A percentile compares a stretch with the other conserved stretches of the same genome.
phyloP scores from a whole-genome alignment of 2,329 filamentous ascomycete genomes.

The Fusarium sp. region DNA sequence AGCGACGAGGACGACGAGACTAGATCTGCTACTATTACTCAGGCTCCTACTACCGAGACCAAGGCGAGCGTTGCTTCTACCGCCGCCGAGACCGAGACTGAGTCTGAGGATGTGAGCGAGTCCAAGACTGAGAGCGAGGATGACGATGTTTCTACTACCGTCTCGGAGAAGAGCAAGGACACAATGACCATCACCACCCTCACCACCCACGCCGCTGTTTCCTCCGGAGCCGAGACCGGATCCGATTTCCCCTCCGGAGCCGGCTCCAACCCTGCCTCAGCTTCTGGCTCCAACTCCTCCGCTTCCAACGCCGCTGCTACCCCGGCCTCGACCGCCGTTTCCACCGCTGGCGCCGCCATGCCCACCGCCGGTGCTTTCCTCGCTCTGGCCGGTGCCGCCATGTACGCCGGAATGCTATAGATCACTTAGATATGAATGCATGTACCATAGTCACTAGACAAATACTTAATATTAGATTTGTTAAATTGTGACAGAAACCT shows the following conservation, averaged over 20 bases:
- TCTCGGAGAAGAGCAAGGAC: too few species aligned
- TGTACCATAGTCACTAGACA: not conserved
- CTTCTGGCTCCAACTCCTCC: conserved; percentile 34
- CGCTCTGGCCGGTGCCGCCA: conserved; percentile 49
- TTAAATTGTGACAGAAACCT: not conserved
- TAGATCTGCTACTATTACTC: conserved; percentile 33
- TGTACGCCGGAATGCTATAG: conserved; percentile 48
- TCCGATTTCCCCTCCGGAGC: conserved; percentile 16
- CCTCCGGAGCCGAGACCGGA: conserved; percentile 25
- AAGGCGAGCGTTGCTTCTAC: conserved; percentile 8
- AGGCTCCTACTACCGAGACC: conserved; percentile 32
- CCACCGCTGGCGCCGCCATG: conserved; percentile 43
- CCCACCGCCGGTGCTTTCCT: conserved; percentile 46
- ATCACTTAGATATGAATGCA: not conserved
- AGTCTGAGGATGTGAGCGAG: conserved; percentile 10
- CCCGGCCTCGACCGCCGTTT: conserved; percentile 30
- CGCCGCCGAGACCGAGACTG: conserved; percentile 12
- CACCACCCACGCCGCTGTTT: conserved; percentile 23
- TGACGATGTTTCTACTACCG: too few species aligned
- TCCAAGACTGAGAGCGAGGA: conserved; percentile 24
- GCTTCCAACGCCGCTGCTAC: conserved; percentile 34
- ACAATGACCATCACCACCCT: conserved; percentile 26
- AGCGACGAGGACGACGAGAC: conserved; percentile 2
- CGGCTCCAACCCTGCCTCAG: too few species aligned
- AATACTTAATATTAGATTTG: not conserved